Evolutionary conservation across 2,329 filamentous ascomycete genomes (phyloP).

Genomic region (Penicillium sp.): DNA sequence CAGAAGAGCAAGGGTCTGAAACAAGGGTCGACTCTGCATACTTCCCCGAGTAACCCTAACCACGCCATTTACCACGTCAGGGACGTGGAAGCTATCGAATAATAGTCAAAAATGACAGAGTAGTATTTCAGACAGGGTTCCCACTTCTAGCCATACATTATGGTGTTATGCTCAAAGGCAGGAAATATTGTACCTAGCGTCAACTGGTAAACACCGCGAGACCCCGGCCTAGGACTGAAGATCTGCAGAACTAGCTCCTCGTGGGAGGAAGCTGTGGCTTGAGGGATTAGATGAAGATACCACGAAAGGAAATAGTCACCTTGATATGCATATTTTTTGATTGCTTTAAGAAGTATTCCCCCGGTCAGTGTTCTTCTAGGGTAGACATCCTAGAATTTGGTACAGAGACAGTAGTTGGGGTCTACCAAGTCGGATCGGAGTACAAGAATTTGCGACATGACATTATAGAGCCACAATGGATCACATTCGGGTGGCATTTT

Average conservation of each 20-base stretch:
- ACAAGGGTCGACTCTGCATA: neutral
- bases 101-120: neutral
- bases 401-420: neutral
- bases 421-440: neutral
- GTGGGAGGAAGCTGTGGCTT: too few species aligned
- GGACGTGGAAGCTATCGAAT: neutral
- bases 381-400: neutral
- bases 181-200: neutral
- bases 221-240: neutral
- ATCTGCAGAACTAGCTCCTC: neutral
- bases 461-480: neutral
- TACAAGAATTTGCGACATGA: neutral
- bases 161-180: too few species aligned
- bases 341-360: neutral
- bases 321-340: neutral
- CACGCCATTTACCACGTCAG: neutral
- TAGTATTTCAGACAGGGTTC: neutral
- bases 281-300: too few species aligned
- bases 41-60: neutral
- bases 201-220: neutral
- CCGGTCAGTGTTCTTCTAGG: neutral
- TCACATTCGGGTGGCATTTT: neutral
- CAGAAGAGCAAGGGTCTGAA: neutral
- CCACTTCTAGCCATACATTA: neutral
- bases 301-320: too few species aligned